Evolutionary conservation across 169 alveolate species (phyloP).

Genomic region (Babesia microti): DNA sequence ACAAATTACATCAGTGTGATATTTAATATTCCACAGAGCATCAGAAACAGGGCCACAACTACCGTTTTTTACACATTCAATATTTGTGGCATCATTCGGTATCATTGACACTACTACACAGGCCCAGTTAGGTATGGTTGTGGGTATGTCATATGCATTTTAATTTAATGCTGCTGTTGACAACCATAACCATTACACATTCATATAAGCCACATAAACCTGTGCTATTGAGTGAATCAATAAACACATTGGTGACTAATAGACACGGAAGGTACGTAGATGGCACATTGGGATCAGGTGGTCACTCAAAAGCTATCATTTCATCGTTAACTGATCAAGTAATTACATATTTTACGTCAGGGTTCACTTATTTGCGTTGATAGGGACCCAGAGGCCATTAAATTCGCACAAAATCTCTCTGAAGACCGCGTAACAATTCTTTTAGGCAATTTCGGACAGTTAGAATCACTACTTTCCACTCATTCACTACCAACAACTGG

Average conservation of each 20-base stretch:
- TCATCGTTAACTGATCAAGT: conserved; percentile 16
- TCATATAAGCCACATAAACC: conserved; percentile 26
- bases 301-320: conserved; percentile 53
- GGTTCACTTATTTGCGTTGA: conserved; percentile 52
- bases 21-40: too few species aligned
- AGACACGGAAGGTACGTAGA: conserved; percentile 50
- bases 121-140: too few species aligned
- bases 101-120: too few species aligned
- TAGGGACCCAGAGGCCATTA: conserved; percentile 58
- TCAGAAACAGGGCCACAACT: too few species aligned
- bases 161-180: too few species aligned
- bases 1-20: too few species aligned
- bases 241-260: conserved; percentile 30
- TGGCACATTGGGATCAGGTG: conserved; percentile 65
- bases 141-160: too few species aligned
- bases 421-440: conserved; percentile 19
- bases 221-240: conserved; percentile 29
- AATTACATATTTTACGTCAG: conserved; percentile 3
- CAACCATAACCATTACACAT: too few species aligned
- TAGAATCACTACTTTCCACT: conserved; percentile 26
- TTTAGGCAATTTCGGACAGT: conserved; percentile 50
- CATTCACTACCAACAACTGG: conserved; percentile 43
- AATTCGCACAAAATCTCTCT: conserved; percentile 32
- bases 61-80: too few species aligned
- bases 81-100: too few species aligned